Percentiles rank a stretch among this genome's conserved stretches.
These are phyloP conservation scores for Metarhizium humberi DNA, from an alignment of 2,329 filamentous ascomycete genomes.

Conservation along the genomic window DNA sequence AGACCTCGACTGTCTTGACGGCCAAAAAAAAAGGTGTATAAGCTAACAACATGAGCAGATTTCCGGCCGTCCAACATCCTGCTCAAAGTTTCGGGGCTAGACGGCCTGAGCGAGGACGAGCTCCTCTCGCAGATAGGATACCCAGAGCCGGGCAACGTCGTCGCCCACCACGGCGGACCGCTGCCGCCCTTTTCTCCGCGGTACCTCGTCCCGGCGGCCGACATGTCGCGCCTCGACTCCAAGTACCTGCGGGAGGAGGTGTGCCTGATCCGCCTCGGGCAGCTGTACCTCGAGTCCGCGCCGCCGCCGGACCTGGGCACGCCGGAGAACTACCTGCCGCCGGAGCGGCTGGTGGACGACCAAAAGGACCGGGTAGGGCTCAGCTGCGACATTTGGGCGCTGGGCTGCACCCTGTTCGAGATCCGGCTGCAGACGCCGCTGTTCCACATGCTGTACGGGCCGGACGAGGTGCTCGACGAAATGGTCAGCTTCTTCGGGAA, in stretches of 20 bases:
- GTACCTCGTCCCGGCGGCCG: slow-evolving; percentile 14
- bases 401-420: slow-evolving; percentile 24
- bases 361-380: slow-evolving; percentile 8
- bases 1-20: no score
- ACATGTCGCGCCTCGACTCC: not conserved
- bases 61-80: slow-evolving; percentile 19
- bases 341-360: slow-evolving; percentile 15
- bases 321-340: slow-evolving; percentile 18
- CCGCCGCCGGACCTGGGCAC: slow-evolving; percentile 15
- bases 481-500: slow-evolving; percentile 21
- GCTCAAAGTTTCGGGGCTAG: slow-evolving; percentile 11
- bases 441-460: slow-evolving; percentile 17
- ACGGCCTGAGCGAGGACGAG: slow-evolving; percentile 13
- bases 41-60: slow-evolving; percentile 9
- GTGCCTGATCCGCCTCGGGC: slow-evolving; percentile 15
- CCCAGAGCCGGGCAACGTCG: slow-evolving; percentile 5
- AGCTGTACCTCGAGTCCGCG: slow-evolving; percentile 10
- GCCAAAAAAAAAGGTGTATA: no score
- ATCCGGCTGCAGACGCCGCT: slow-evolving; percentile 19
- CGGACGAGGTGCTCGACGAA: slow-evolving; percentile 18
- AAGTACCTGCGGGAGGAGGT: slow-evolving; percentile 11
- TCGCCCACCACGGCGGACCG: slow-evolving; percentile 2
- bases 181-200: slow-evolving; percentile 10
- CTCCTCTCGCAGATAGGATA: slow-evolving; percentile 10
- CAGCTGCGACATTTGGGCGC: slow-evolving; percentile 21